Evolutionary conservation across 2,329 filamentous ascomycete species (phyloP).

Genomic region (Cladorrhinum sp.): DNA sequence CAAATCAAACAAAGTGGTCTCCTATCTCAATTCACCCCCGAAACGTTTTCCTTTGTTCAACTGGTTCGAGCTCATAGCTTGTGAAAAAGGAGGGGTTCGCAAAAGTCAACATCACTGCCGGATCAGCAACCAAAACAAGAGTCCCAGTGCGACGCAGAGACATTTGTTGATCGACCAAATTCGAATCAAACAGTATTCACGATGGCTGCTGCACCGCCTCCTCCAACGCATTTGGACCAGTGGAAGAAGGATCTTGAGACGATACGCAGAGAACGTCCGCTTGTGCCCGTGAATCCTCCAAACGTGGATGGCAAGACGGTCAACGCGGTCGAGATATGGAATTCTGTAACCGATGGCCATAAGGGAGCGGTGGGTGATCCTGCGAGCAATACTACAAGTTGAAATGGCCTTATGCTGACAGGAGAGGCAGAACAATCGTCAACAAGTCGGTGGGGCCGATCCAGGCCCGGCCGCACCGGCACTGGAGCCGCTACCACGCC

Average conservation of each 20-base stretch:
- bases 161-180: background rate
- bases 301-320: background rate
- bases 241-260: slow-evolving; percentile 18
- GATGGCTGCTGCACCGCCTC: background rate
- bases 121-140: background rate
- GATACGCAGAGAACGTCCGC: slow-evolving; percentile 14
- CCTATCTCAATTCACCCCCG: background rate
- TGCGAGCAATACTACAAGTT: no score
- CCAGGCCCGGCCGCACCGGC: no score
- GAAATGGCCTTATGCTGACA: no score
- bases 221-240: background rate
- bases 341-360: background rate
- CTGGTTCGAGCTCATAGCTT: background rate
- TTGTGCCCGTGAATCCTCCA: slow-evolving; percentile 4
- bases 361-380: no score
- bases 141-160: background rate
- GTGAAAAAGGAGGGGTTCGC: background rate
- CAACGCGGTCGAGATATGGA: background rate
- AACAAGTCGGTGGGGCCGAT: no score
- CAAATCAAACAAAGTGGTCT: background rate
- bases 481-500: no score
- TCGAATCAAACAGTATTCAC: background rate
- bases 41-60: background rate
- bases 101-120: background rate
- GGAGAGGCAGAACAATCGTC: no score